Conservation (phyloP, 257 asterid genomes). For the Primulina tabacum region DNA sequence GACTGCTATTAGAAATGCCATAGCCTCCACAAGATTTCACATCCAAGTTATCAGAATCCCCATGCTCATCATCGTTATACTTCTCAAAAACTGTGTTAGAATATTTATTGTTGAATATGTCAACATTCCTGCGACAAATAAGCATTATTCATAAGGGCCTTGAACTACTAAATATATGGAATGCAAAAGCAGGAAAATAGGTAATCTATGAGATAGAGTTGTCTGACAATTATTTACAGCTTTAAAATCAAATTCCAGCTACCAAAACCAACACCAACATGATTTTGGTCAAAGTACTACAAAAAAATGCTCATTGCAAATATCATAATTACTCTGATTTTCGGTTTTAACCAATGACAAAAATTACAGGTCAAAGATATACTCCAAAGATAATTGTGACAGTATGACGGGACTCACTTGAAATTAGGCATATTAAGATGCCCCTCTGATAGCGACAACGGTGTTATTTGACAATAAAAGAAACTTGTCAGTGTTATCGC, state of each 20-base stretch:
- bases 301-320: neutral
- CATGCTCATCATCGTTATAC: constrained; percentile 34
- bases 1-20: constrained; percentile 26
- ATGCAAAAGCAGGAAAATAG: neutral
- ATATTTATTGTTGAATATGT: constrained; percentile 24
- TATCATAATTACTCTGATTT: neutral
- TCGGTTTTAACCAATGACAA: neutral
- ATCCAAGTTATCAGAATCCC: constrained; percentile 37
- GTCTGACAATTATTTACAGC: neutral
- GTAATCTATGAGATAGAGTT: neutral
- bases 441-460: constrained; percentile 51
- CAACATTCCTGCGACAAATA: constrained; percentile 46
- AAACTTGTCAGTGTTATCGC: constrained; percentile 85
- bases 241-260: too few species aligned
- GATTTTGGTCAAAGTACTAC: neutral
- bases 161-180: neutral
- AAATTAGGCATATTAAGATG: constrained; percentile 46
- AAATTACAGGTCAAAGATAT: too few species aligned
- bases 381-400: neutral
- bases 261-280: neutral
- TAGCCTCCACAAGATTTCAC: constrained; percentile 32
- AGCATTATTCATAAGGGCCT: neutral
- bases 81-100: constrained; percentile 33
- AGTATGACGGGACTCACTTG: constrained; percentile 56
- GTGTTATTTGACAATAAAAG: constrained; percentile 72